These are phyloP conservation scores for Aspergillus sp. DNA, from an alignment of 2,329 filamentous ascomycete genomes.

Conservation along the genomic window DNA sequence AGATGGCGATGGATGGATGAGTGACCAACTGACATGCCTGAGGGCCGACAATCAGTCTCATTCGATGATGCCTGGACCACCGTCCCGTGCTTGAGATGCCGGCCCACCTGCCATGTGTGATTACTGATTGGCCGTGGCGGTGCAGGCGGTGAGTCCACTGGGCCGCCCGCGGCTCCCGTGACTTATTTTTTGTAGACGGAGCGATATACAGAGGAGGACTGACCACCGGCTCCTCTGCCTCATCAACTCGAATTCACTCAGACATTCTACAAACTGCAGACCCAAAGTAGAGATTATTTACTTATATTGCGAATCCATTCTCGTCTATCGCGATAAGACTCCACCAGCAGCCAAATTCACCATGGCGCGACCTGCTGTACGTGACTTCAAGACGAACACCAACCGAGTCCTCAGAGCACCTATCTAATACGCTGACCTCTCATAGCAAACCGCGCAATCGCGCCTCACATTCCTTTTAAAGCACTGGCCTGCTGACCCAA, in stretches of 20 bases:
- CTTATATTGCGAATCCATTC: no score
- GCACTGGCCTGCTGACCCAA: conserved; percentile 45
- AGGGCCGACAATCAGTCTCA: background rate
- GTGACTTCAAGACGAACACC: background rate
- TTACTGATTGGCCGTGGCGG: conserved; percentile 9
- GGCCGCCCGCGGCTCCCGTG: conserved; percentile 5
- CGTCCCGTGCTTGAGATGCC: conserved; percentile 5
- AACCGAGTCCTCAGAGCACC: background rate
- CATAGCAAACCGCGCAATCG: conserved; percentile 20
- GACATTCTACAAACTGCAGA: background rate
- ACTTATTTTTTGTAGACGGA: background rate
- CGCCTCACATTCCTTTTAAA: conserved; percentile 45
- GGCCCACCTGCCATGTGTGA: background rate
- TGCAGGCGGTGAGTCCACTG: conserved; percentile 2
- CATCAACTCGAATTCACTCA: background rate
- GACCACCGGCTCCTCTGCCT: background rate
- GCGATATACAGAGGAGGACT: background rate
- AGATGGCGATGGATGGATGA: conserved; percentile 14
- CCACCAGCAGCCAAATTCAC: background rate
- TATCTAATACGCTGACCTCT: background rate
- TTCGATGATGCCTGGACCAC: conserved; percentile 2
- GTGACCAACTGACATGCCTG: conserved; percentile 6
- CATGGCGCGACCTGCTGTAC: background rate
- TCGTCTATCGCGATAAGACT: background rate
- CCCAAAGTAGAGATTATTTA: background rate